Conservation (phyloP, 1,284 basidiomycete genomes). For the Hemileia vastatrix region DNA sequence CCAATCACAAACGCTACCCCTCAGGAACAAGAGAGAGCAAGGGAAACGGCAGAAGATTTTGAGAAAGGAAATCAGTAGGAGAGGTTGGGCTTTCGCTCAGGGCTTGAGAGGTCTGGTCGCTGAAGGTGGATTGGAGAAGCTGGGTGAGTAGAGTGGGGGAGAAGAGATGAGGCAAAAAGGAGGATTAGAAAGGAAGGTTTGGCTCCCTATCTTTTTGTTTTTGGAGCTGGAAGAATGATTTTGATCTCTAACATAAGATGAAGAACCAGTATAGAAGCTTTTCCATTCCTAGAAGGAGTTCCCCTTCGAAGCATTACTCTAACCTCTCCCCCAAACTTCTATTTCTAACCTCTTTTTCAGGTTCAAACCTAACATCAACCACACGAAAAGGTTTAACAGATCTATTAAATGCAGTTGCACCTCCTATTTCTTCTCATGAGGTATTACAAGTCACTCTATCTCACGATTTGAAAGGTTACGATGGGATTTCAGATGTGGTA, state of each 20-base stretch:
- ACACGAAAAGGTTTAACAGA: slow-evolving; percentile 54
- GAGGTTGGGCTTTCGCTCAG: too few relatives aligned
- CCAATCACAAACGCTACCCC: neutral
- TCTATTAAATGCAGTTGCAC: slow-evolving; percentile 88
- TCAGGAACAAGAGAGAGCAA: neutral
- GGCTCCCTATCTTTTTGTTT: too few relatives aligned
- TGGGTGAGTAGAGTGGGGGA: too few relatives aligned
- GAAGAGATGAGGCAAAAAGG: too few relatives aligned
- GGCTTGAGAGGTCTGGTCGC: too few relatives aligned
- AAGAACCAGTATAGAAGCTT: too few relatives aligned
- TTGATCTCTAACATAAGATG: too few relatives aligned
- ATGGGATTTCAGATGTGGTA: slow-evolving; percentile 88
- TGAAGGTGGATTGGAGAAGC: too few relatives aligned
- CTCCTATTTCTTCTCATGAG: slow-evolving; percentile 94
- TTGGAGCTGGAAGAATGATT: too few relatives aligned
- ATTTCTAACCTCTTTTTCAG: slow-evolving; percentile 6
- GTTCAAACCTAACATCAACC: slow-evolving; percentile 34
- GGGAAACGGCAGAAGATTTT: neutral
- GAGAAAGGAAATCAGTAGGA: neutral
- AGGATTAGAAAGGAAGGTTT: too few relatives aligned
- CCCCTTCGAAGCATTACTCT: too few relatives aligned
- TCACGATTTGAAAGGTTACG: slow-evolving; percentile 93
- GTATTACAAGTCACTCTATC: slow-evolving; percentile 89
- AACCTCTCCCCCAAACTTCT: neutral
- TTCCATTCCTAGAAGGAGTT: too few relatives aligned